Conservation (phyloP, 805 yeast genomes). For the Maudiozyma turicensis region DNA sequence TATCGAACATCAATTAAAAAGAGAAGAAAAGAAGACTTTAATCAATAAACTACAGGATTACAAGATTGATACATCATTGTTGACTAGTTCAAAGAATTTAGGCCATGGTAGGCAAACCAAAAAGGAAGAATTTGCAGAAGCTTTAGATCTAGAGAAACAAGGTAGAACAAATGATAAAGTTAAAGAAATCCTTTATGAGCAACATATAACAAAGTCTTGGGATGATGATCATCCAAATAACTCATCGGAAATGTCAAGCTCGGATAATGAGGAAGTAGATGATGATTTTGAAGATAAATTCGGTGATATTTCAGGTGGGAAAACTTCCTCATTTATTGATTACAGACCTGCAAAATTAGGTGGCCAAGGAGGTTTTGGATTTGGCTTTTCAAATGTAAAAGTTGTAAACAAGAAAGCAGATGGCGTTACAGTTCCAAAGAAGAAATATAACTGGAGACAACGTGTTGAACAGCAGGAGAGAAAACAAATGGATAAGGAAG, state of each 20-base stretch:
- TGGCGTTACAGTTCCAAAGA: slow-evolving; percentile 27
- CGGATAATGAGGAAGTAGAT: slow-evolving; percentile 21
- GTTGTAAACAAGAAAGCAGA: slow-evolving; percentile 32
- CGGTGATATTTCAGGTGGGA: slow-evolving; percentile 14
- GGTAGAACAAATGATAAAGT: slow-evolving; percentile 60
- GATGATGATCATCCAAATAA: slow-evolving; percentile 30
- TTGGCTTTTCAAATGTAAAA: slow-evolving; percentile 51
- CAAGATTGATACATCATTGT: slow-evolving; percentile 55
- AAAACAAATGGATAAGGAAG: slow-evolving; percentile 40
- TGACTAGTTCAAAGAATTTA: slow-evolving; percentile 65
- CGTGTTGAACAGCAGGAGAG: slow-evolving; percentile 39
- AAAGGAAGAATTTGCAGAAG: slow-evolving; percentile 63
- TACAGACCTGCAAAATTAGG: slow-evolving; percentile 54
- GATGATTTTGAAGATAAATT: slow-evolving; percentile 21
- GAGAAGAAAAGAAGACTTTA: slow-evolving; percentile 77
- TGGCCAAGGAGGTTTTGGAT: slow-evolving; percentile 53
- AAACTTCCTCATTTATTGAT: slow-evolving; percentile 49
- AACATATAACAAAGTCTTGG: slow-evolving; percentile 57
- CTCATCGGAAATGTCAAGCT: slow-evolving; percentile 9
- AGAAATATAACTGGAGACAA: slow-evolving; percentile 68
- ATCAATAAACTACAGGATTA: slow-evolving; percentile 59
- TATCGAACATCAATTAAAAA: slow-evolving; percentile 78
- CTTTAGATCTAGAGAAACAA: slow-evolving; percentile 57
- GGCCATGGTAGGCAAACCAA: slow-evolving; percentile 68
- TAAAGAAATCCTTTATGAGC: slow-evolving; percentile 57